phyloP scores from a whole-genome alignment of 108 stramenopile genomes.

The Seminavis robusta region DNA sequence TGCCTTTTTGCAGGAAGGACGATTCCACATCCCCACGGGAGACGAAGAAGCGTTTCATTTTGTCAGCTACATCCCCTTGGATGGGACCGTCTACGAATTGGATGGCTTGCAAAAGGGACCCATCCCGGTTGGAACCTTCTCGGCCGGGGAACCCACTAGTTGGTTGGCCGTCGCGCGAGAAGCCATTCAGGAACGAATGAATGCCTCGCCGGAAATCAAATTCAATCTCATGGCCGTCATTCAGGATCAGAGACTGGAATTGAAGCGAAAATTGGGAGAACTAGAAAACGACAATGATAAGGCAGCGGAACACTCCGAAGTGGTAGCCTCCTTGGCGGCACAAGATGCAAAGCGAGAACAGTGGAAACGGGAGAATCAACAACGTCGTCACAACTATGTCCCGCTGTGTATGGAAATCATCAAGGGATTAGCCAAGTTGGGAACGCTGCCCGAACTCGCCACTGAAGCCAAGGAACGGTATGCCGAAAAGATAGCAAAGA shows the following conservation, averaged over 20 bases:
- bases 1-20: constrained; percentile 78
- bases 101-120: constrained; percentile 93
- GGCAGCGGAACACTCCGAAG: neutral
- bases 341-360: constrained; percentile 62
- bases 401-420: constrained; percentile 75
- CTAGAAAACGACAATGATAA: constrained; percentile 3
- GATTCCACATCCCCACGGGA: constrained; percentile 34
- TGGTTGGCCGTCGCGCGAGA: constrained; percentile 75
- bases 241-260: constrained; percentile 55
- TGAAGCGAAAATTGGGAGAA: constrained; percentile 47
- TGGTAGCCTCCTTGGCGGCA: constrained; percentile 38
- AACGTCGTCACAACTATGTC: constrained; percentile 74
- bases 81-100: constrained; percentile 87
- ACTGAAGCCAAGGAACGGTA: constrained; percentile 41
- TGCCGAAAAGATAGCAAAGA: constrained; percentile 18
- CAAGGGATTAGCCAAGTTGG: constrained; percentile 62
- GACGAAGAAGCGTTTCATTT: constrained; percentile 96
- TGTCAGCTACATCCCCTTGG: constrained; percentile 85
- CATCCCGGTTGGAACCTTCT: constrained; percentile 53
- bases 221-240: constrained; percentile 94
- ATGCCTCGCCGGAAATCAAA: constrained; percentile 61
- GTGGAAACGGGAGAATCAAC: constrained; percentile 79
- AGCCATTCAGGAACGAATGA: constrained; percentile 77
- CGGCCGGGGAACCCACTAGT: constrained; percentile 5
- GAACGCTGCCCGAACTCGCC: constrained; percentile 39